Conservation (phyloP, 306 rosid species). For the Geum urbanum region DNA sequence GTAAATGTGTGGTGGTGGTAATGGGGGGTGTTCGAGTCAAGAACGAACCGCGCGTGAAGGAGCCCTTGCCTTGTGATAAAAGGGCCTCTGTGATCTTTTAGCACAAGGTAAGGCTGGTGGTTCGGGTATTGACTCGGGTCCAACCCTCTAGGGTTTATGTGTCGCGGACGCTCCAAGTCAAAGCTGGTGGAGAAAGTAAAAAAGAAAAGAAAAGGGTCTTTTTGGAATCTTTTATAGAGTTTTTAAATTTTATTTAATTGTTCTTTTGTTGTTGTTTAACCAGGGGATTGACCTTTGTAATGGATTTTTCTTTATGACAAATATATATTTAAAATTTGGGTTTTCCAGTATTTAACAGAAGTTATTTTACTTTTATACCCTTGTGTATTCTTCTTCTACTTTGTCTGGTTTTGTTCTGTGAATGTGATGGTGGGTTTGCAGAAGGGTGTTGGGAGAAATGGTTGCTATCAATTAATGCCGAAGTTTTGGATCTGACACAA, state of each 20-base stretch:
- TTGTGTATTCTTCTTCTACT: neutral
- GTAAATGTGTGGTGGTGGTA: slow-evolving; percentile 26
- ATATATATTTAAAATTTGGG: neutral
- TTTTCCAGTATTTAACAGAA: neutral
- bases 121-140: slow-evolving; percentile 99
- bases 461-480: slow-evolving; percentile 51
- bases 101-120: slow-evolving; percentile 72
- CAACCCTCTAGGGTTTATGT: slow-evolving; percentile 32
- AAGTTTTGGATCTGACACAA: slow-evolving; percentile 6
- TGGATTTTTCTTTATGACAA: slow-evolving; percentile 2
- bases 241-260: neutral
- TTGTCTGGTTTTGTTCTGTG: slow-evolving; percentile 25
- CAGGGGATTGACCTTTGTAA: slow-evolving; percentile 10
- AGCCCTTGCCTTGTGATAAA: slow-evolving; percentile 68
- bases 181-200: neutral
- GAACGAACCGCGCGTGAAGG: slow-evolving; percentile 85
- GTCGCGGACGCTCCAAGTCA: slow-evolving; percentile 23
- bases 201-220: slow-evolving; percentile 7
- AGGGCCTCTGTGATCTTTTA: slow-evolving; percentile 20
- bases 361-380: neutral
- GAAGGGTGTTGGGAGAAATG: slow-evolving; percentile 42
- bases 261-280: slow-evolving; percentile 7
- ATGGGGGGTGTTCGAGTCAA: slow-evolving; percentile 78
- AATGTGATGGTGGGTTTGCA: slow-evolving; percentile 27
- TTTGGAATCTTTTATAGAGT: slow-evolving; percentile 12